Percentiles rank a stretch among this genome's conserved stretches.
phyloP scores from a whole-genome alignment of 129 eudicot species.

The Glebionis coronaria region DNA sequence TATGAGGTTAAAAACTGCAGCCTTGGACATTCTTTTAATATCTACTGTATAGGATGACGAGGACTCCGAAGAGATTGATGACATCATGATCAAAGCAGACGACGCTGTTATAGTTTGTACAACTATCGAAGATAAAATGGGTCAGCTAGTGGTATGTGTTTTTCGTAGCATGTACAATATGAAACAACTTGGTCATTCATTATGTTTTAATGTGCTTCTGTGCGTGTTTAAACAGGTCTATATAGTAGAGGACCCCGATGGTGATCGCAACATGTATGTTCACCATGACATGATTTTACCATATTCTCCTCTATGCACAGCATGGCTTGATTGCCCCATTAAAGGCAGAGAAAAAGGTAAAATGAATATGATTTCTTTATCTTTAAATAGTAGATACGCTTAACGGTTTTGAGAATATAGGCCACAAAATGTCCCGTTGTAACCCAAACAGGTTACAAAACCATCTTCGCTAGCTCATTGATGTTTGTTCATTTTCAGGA shows the following conservation, averaged over 20 bases:
- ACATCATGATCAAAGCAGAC: slow-evolving; percentile 68
- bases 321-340: slow-evolving; percentile 66
- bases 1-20: slow-evolving; percentile 2
- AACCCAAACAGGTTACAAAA: background rate
- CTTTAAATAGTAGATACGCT: background rate
- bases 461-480: no score
- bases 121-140: slow-evolving; percentile 78
- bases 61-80: slow-evolving; percentile 88
- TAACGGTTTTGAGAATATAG: background rate
- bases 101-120: slow-evolving; percentile 85
- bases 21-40: background rate
- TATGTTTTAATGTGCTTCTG: slow-evolving; percentile 13
- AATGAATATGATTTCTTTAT: background rate
- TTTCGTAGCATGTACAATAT: background rate
- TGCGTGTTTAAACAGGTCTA: slow-evolving; percentile 41
- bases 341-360: slow-evolving; percentile 68
- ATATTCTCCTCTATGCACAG: slow-evolving; percentile 65
- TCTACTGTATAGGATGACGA: slow-evolving; percentile 52
- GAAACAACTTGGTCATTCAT: background rate
- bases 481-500: slow-evolving; percentile 42
- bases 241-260: slow-evolving; percentile 63
- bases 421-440: no score
- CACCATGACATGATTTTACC: no score
- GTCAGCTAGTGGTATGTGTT: slow-evolving; percentile 70
- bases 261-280: slow-evolving; percentile 57